A percentile compares a stretch with the other conserved stretches of the same genome.
phyloP scores from a whole-genome alignment of 1,284 basidiomycete genomes.

The Irpex sp. region DNA sequence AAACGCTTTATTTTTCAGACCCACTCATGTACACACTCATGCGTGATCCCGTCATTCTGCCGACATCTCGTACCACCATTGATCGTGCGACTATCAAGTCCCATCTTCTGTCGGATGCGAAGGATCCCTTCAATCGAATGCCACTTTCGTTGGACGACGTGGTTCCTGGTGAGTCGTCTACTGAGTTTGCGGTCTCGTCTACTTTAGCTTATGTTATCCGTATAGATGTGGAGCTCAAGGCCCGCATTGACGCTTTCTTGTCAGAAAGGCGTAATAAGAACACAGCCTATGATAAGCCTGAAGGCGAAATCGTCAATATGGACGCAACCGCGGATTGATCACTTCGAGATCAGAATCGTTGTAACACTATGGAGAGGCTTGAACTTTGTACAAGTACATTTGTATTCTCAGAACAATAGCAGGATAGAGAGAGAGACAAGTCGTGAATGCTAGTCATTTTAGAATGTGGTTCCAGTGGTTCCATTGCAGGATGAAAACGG shows the following conservation, averaged over 20 bases:
- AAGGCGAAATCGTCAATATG: slow-evolving; percentile 29
- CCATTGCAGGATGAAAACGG: no score
- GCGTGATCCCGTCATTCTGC: slow-evolving; percentile 92
- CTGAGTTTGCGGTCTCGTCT: background rate
- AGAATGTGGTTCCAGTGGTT: no score
- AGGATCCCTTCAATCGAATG: slow-evolving; percentile 86
- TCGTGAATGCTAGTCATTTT: no score
- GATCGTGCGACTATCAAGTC: slow-evolving; percentile 96
- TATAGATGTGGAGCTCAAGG: slow-evolving; percentile 55
- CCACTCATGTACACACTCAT: slow-evolving; percentile 93
- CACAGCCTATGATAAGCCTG: slow-evolving; percentile 23
- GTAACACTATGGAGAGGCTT: background rate
- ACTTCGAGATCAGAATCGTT: background rate
- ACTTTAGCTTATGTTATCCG: background rate
- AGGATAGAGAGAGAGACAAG: no score
- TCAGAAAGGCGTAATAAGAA: slow-evolving; percentile 40
- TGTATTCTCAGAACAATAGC: no score
- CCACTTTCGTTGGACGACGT: slow-evolving; percentile 81
- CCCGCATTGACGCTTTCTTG: slow-evolving; percentile 57
- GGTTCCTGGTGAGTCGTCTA: slow-evolving; percentile 49
- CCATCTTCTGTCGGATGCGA: slow-evolving; percentile 86
- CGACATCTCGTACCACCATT: slow-evolving; percentile 75
- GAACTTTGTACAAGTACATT: no score
- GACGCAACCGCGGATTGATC: slow-evolving; percentile 15
- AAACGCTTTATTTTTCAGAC: slow-evolving; percentile 43